Percentiles rank a stretch among this genome's conserved stretches.
These are phyloP conservation scores for Hansenula lynferdii DNA, from an alignment of 1,139 yeast genomes.

Conservation along the genomic window DNA sequence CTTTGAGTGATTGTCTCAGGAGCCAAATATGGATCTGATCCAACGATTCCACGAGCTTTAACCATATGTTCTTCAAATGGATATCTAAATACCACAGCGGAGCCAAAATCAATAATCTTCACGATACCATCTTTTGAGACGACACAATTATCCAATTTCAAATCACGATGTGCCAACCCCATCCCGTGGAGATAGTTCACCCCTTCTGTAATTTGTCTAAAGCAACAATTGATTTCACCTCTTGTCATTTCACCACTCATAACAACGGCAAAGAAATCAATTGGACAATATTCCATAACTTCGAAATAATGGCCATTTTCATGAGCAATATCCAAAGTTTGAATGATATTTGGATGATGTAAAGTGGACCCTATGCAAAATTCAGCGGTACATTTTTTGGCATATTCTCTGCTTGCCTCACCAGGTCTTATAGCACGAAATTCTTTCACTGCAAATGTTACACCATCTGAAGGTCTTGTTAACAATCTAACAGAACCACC, in stretches of 20 bases:
- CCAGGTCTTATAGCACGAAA: conserved; percentile 82
- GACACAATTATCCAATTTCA: conserved; percentile 93
- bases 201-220: conserved; percentile 82
- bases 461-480: conserved; percentile 73
- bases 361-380: conserved; percentile 95
- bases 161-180: conserved; percentile 94
- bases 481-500: conserved; percentile 94
- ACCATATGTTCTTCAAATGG: conserved; percentile 81
- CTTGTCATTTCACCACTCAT: conserved; percentile 94
- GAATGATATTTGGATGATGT: conserved; percentile 90
- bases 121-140: conserved; percentile 81
- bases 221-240: conserved; percentile 82
- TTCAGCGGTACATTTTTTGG: conserved; percentile 95
- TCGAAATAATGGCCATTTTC: conserved; percentile 86
- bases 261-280: conserved; percentile 94
- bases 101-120: conserved; percentile 93
- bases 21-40: conserved; percentile 96
- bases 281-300: conserved; percentile 97
- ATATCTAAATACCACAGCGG: conserved; percentile 90
- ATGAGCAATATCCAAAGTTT: conserved; percentile 87
- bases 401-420: conserved; percentile 84
- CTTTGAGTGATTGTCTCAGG: conserved; percentile 81
- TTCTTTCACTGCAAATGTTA: conserved; percentile 94
- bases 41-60: conserved; percentile 89
- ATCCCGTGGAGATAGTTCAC: conserved; percentile 77